Evolutionary conservation across 495 filamentous ascomycete genomes (phyloP).

Genomic region (Trichoderma gamsii): DNA sequence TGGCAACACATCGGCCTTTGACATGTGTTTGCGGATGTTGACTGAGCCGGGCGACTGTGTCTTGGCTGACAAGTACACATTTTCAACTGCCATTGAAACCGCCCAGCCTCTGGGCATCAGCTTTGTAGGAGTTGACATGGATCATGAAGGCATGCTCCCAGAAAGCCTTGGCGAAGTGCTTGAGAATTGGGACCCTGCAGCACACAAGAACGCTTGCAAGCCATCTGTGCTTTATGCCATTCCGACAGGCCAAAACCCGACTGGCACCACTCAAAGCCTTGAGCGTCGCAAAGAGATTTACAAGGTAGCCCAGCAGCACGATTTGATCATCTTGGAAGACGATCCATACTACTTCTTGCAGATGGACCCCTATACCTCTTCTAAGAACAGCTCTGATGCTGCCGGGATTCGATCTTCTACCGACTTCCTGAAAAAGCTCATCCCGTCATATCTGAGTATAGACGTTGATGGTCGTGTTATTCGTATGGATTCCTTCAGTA

Average conservation of each 20-base stretch:
- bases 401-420: conserved; percentile 47
- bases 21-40: conserved; percentile 10
- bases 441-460: conserved; percentile 62
- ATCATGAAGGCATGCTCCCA: conserved; percentile 67
- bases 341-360: conserved; percentile 97
- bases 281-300: conserved; percentile 73
- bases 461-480: conserved; percentile 85
- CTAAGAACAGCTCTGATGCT: conserved; percentile 25
- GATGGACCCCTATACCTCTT: conserved; percentile 51
- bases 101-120: conserved; percentile 52
- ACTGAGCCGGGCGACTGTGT: not conserved
- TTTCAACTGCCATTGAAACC: not conserved
- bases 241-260: conserved; percentile 89
- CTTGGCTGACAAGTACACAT: conserved; percentile 3
- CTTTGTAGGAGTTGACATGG: conserved; percentile 64
- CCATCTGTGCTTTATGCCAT: conserved; percentile 89
- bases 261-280: conserved; percentile 63
- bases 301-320: conserved; percentile 70
- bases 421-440: conserved; percentile 79
- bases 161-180: conserved; percentile 74
- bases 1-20: conserved; percentile 3
- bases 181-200: conserved; percentile 64
- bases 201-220: conserved; percentile 52
- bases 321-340: conserved; percentile 90
- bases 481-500: conserved; percentile 75